Evolutionary conservation across 2,329 filamentous ascomycete genomes (phyloP).

Genomic region (Paradendryphiella salina): DNA sequence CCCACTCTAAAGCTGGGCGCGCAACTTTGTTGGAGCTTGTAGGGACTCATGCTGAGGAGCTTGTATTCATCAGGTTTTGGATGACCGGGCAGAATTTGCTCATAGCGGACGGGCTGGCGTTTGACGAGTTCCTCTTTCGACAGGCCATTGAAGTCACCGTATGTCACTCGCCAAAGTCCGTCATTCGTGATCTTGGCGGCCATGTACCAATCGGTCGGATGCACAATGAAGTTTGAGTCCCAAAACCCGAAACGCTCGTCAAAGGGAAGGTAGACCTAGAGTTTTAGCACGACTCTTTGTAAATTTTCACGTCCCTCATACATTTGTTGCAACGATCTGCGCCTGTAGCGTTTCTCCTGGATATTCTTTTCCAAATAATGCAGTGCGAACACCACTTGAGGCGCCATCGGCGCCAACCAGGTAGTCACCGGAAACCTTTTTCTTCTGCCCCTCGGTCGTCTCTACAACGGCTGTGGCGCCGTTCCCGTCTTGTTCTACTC

Average conservation of each 20-base stretch:
- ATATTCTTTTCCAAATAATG: conserved; percentile 49
- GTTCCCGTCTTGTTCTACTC: conserved; percentile 37
- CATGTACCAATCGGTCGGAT: conserved; percentile 66
- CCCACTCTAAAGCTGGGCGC: conserved; percentile 62
- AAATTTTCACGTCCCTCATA: conserved; percentile 33
- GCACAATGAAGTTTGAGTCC: conserved; percentile 64
- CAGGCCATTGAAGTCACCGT: conserved; percentile 61
- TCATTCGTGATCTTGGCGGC: conserved; percentile 62
- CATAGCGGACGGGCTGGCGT: conserved; percentile 60
- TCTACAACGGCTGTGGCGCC: conserved; percentile 36
- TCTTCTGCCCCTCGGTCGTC: conserved; percentile 29
- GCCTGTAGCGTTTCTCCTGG: conserved; percentile 63
- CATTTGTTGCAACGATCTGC: conserved; percentile 66
- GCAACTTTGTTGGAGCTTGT: conserved; percentile 65
- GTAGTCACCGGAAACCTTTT: conserved; percentile 36
- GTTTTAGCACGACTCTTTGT: neutral
- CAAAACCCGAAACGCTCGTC: conserved; percentile 59
- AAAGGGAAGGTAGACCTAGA: conserved; percentile 62
- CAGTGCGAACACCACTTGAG: conserved; percentile 38
- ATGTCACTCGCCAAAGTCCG: conserved; percentile 66
- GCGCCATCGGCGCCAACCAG: conserved; percentile 44
- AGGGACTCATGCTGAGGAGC: conserved; percentile 61
- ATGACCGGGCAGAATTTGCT: conserved; percentile 61
- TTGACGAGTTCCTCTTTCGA: conserved; percentile 57
- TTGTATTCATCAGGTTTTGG: conserved; percentile 63